A percentile compares a stretch with the other conserved stretches of the same genome.
phyloP scores from a whole-genome alignment of 2,329 filamentous ascomycete species.

The Xylaria digitata region DNA sequence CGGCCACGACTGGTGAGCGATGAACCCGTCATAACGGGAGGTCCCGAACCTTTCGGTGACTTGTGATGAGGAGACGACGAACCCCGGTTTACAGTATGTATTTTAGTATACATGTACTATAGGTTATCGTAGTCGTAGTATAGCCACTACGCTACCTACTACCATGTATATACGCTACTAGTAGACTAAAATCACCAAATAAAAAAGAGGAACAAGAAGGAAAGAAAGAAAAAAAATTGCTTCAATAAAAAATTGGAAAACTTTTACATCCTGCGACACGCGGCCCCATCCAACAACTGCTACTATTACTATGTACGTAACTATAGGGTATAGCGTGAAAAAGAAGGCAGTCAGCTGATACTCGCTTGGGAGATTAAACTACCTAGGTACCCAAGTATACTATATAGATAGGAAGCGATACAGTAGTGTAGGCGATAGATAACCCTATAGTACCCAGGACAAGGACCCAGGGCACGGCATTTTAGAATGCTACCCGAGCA shows the following conservation, averaged over 20 bases:
- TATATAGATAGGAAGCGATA: not conserved
- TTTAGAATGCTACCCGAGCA: constrained; percentile 15
- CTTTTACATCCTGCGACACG: not conserved
- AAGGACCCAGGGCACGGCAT: constrained; percentile 16
- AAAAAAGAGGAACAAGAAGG: no score
- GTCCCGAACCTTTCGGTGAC: constrained; percentile 13
- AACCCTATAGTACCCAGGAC: not conserved
- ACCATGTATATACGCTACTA: no score
- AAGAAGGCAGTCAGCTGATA: constrained; percentile 24
- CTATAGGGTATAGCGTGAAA: constrained; percentile 11
- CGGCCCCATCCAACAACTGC: not conserved
- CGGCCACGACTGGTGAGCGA: constrained; percentile 3
- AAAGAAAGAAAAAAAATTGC: no score
- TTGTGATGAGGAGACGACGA: not conserved
- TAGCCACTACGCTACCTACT: no score
- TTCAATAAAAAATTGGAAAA: not conserved
- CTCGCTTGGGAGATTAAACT: not conserved
- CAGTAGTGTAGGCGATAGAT: constrained; percentile 8
- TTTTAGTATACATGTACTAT: not conserved
- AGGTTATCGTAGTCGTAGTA: no score
- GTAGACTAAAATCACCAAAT: no score
- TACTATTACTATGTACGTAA: not conserved
- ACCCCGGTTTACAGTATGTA: not conserved
- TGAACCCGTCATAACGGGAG: constrained; percentile 18
- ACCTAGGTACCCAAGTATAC: no score